These are phyloP conservation scores for Aspergillus novofumigatus DNA, from an alignment of 2,329 filamentous ascomycete genomes.

Conservation along the genomic window DNA sequence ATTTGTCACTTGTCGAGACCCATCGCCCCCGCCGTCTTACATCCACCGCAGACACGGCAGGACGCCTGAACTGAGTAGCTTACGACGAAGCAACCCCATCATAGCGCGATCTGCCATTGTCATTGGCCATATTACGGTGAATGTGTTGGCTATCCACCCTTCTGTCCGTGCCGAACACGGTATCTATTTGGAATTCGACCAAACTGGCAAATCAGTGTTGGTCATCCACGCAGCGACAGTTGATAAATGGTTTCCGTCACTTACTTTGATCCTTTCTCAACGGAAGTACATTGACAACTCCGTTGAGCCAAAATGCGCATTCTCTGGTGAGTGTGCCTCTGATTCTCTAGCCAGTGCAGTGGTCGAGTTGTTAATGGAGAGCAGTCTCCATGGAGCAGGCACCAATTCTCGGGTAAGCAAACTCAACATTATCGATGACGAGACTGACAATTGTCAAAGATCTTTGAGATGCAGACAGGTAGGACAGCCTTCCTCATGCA, in stretches of 20 bases:
- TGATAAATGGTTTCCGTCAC: not conserved
- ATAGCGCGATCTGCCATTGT: no score
- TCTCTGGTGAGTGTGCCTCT: slow-evolving; percentile 3
- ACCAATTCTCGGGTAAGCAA: slow-evolving; percentile 17
- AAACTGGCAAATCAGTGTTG: not conserved
- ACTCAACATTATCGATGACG: not conserved
- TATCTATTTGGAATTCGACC: not conserved
- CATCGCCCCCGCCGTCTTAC: no score
- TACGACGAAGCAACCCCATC: not conserved
- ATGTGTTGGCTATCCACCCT: no score
- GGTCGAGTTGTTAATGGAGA: not conserved
- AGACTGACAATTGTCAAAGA: not conserved
- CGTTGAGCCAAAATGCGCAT: slow-evolving; percentile 4
- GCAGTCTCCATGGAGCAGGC: slow-evolving; percentile 21
- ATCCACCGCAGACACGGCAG: not conserved
- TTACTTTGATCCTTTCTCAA: not conserved
- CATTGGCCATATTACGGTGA: not conserved
- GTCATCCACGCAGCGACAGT: not conserved
- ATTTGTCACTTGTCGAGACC: not conserved
- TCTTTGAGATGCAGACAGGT: slow-evolving; percentile 7
- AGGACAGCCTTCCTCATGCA: not conserved
- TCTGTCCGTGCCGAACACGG: no score
- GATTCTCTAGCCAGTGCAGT: no score
- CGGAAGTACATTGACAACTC: not conserved
- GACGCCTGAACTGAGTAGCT: not conserved